A percentile compares a stretch with the other conserved stretches of the same genome.
Evolutionary conservation across 805 yeast genomes (phyloP).

Genomic region (Yarrowia bubula): DNA sequence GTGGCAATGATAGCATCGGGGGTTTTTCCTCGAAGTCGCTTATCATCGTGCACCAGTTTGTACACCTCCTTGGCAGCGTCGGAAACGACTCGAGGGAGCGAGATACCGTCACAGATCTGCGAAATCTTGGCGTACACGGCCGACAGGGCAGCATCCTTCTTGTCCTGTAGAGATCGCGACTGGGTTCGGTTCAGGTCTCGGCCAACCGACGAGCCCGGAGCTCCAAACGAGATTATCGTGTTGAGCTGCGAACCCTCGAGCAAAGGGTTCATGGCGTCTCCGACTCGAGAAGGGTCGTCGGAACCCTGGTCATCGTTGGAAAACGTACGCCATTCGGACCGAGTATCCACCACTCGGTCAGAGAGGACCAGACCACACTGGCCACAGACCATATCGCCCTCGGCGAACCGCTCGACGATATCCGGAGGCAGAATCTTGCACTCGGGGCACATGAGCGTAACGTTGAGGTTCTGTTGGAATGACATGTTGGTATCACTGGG

Average conservation of each 20-base stretch:
- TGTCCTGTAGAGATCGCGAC: conserved; percentile 78
- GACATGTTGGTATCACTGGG: conserved; percentile 11
- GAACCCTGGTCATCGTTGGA: conserved; percentile 97
- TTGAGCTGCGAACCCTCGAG: conserved; percentile 89
- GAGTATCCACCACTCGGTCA: conserved; percentile 86
- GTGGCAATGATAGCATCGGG: conserved; percentile 96
- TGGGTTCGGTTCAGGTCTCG: conserved; percentile 89
- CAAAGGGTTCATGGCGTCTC: conserved; percentile 92
- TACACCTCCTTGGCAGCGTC: conserved; percentile 98
- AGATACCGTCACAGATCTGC: conserved; percentile 96
- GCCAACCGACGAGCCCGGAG: conserved; percentile 82
- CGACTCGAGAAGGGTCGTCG: conserved; percentile 98
- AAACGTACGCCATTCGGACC: conserved; percentile 98
- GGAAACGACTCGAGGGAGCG: conserved; percentile 89
- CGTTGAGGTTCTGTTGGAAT: conserved; percentile 58
- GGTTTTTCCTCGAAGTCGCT: conserved; percentile 81
- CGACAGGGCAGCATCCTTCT: conserved; percentile 80
- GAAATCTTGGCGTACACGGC: conserved; percentile 88
- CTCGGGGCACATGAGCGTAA: conserved; percentile 90
- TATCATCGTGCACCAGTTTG: conserved; percentile 84
- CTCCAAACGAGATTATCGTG: conserved; percentile 84
- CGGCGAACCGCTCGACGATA: conserved; percentile 88
- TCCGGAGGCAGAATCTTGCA: conserved; percentile 96
- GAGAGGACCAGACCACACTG: conserved; percentile 92
- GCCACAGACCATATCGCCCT: conserved; percentile 98